These are phyloP conservation scores for Coemansia sp. DNA, from an alignment of 192 early-diverging fungal species.

Conservation along the genomic window DNA sequence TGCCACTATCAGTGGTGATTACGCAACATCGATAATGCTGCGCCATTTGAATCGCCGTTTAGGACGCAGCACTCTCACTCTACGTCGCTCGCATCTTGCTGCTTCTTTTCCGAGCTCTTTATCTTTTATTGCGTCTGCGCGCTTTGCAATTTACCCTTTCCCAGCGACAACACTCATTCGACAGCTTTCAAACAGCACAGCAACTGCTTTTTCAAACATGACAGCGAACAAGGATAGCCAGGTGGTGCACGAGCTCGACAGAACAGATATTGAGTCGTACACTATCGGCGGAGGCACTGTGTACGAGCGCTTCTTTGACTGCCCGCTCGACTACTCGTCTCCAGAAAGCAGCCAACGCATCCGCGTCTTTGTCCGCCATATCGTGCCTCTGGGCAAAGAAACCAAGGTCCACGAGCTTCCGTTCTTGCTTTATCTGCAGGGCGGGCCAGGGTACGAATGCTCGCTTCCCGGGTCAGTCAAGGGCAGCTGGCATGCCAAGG, in stretches of 20 bases:
- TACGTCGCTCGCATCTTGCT: neutral
- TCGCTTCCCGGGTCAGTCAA: conserved; percentile 47
- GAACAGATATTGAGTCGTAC: conserved; percentile 53
- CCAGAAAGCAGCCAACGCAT: conserved; percentile 23
- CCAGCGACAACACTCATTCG: neutral
- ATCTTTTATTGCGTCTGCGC: neutral
- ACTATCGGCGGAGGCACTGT: conserved; percentile 58
- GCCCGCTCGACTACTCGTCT: conserved; percentile 55
- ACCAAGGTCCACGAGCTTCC: conserved; percentile 55
- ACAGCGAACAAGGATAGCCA: neutral
- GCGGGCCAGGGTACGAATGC: conserved; percentile 61
- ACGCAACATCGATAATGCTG: neutral
- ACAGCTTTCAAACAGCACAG: neutral
- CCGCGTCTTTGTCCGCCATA: conserved; percentile 58
- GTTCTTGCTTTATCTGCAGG: conserved; percentile 62
- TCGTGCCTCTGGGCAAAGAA: conserved; percentile 57
- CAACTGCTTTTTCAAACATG: neutral
- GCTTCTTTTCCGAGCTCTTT: neutral
- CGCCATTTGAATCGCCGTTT: neutral
- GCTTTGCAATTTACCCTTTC: neutral
- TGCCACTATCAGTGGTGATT: neutral
- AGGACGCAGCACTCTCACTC: neutral
- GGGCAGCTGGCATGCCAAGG: conserved; percentile 57
- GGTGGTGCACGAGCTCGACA: conserved; percentile 51
- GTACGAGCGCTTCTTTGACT: conserved; percentile 62